phyloP scores from a whole-genome alignment of 345 rosid genomes.

The Lepidium aucheri region DNA sequence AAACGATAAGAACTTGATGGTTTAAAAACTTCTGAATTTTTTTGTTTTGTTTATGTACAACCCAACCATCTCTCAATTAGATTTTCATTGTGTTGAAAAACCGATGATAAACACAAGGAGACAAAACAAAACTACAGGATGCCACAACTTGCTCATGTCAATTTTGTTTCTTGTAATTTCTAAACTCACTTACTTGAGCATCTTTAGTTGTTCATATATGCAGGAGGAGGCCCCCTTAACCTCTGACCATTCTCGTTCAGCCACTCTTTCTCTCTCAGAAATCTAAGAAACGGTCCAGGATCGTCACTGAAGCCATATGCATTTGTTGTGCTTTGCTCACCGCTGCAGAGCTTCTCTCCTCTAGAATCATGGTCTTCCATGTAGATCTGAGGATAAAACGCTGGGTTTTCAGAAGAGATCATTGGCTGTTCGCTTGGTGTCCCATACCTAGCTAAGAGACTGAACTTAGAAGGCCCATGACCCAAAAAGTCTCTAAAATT shows the following conservation, averaged over 20 bases:
- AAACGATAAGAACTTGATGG: not conserved
- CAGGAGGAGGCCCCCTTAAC: constrained; percentile 37
- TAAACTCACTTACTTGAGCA: not conserved
- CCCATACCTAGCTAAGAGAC: constrained; percentile 43
- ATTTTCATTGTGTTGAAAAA: not conserved
- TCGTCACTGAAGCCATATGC: constrained; percentile 46
- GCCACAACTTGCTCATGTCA: not conserved
- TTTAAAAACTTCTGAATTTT: not conserved
- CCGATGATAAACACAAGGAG: not conserved
- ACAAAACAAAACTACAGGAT: not conserved
- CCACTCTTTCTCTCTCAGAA: constrained; percentile 75
- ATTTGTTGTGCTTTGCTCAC: constrained; percentile 40
- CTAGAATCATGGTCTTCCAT: constrained; percentile 31
- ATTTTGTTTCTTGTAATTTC: not conserved
- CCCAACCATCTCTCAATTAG: not conserved
- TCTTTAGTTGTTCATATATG: constrained; percentile 47
- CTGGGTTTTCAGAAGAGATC: constrained; percentile 25
- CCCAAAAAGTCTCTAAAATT: constrained; percentile 27
- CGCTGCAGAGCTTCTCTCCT: constrained; percentile 34
- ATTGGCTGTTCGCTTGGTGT: constrained; percentile 40
- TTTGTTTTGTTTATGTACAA: constrained; percentile 6
- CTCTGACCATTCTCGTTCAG: constrained; percentile 50
- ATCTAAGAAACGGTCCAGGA: constrained; percentile 61
- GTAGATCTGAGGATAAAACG: constrained; percentile 17
- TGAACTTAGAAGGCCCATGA: constrained; percentile 31